Percentiles rank a stretch among this genome's conserved stretches.
phyloP scores from a whole-genome alignment of 2,329 filamentous ascomycete species.

The Aquanectria penicillioides region DNA sequence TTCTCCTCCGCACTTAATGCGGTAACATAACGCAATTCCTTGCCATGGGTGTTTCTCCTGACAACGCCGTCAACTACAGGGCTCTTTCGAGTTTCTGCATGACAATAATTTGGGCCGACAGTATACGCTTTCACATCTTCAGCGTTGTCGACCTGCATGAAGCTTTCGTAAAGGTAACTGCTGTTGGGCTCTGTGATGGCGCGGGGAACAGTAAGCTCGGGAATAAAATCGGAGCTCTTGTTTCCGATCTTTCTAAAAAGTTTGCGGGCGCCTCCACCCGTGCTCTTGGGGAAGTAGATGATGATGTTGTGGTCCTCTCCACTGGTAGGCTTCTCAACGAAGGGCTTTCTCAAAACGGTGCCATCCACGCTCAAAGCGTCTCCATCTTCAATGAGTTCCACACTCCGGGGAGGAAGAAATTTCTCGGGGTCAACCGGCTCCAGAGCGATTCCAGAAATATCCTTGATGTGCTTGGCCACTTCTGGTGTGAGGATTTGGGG shows the following conservation, averaged over 20 bases:
- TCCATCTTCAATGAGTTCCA: conserved; percentile 89
- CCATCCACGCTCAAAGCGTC: conserved; percentile 92
- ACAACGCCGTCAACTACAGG: conserved; percentile 97
- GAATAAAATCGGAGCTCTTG: conserved; percentile 96
- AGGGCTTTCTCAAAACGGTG: conserved; percentile 83
- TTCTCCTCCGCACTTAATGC: conserved; percentile 83
- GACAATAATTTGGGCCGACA: conserved; percentile 90
- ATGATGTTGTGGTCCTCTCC: conserved; percentile 99
- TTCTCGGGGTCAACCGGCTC: conserved; percentile 74
- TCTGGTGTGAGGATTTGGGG: conserved; percentile 82
- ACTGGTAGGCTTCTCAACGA: conserved; percentile 98
- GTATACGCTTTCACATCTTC: conserved; percentile 99
- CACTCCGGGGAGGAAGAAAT: conserved; percentile 72
- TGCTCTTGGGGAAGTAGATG: conserved; percentile 91
- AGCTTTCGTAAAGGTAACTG: conserved; percentile 97
- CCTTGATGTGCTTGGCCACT: conserved; percentile 80
- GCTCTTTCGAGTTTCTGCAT: conserved; percentile 96
- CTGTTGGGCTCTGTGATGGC: conserved; percentile 82
- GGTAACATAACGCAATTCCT: conserved; percentile 96
- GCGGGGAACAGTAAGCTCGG: conserved; percentile 78
- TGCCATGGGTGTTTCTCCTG: conserved; percentile 94
- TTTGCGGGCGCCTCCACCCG: conserved; percentile 88
- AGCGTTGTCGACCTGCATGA: conserved; percentile 94
- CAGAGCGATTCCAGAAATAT: conserved; percentile 80
- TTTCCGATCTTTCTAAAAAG: conserved; percentile 98